Evolutionary conservation across 1,139 yeast genomes (phyloP), one percentile per base, ranked within the genome.

Genomic region (Blastobotrys raffinosifermentans): DNA sequence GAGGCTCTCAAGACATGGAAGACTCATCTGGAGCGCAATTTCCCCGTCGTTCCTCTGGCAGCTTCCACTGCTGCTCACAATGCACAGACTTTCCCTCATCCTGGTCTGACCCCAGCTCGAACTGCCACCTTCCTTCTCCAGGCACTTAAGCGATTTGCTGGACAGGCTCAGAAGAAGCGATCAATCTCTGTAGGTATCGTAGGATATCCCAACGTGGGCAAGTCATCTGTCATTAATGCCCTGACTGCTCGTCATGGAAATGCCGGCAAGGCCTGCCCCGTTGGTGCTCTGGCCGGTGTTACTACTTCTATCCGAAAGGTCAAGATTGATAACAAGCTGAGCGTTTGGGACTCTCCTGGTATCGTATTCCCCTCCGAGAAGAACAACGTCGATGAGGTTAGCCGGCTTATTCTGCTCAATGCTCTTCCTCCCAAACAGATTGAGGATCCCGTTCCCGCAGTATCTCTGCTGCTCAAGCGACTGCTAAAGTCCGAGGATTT

Each of bases 181-280:
- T 78, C 95, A n/a, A 80, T 89, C 41, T 75, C 86, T 27, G 97
- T 87, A 33, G 98, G 99, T 55, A 94, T 91, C 32, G 84, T 93
- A 53, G 97, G 97, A 20, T 89, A 87, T 60, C 97, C 97, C 33
- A 91, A 91, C 19, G 97, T 89, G 37, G 97, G 97, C 70, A 89
- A 89, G 61, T 89, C 96, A 1, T 87, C 96, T 8, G 89, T 97
- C 8, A 89, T 91, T 56, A 91, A 91, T 59, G 85, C 95, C 3
- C 70, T 91, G 47, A 80, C 94, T 8, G 73, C 84, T 38, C 80
- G 94, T 64, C 93, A 85, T 56, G 87, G 91, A 36, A 66, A 72
- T 18, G 46, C 47, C 26, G 48, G 47, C 23, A 67, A 77, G 31
- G 93, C 91, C 8, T 91, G 98, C 59, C 97, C 98, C 10, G 94